Base-by-base conservation (phyloP, 495 filamentous ascomycete genomes). In the Darksidea phi region DNA sequence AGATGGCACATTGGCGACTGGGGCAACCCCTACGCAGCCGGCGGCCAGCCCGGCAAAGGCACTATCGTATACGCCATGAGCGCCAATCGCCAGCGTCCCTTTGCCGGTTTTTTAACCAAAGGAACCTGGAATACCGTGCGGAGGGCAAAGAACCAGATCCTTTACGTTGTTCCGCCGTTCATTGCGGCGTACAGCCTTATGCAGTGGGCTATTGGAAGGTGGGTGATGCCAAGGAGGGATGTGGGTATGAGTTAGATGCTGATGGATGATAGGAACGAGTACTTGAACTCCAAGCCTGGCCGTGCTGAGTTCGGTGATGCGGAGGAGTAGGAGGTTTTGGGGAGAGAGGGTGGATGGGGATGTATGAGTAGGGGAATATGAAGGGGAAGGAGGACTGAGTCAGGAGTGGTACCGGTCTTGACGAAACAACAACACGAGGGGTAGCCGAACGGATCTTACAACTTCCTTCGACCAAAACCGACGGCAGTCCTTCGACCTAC, bases 1-100 rank as follows among this genome's bases (percentile, higher is more conserved):
- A 64, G 61, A 20, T 64, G 28, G 12, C 55, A 64, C 48, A 64
- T 64, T 42, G 61, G 61, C 45, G 55, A 20, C 25, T 64, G 61
- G 61, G 61, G 61, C 37, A 59, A 64, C 43, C 61, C 61, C 20
- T 64, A 59, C 50, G 37, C 5, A 26, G 61, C 48, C 49, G 61
- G 61, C 20, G 61, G 61, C 47, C 48, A 48, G 48, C 48, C 48
- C 13, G 61, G 61, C 46, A 59, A 59, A 42, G 54, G 61, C 54
- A 55, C 45, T 0, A 21, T 49, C 26, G 37, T 49, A 2, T 64
- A 64, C 20, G n/a, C 54, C 38, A 32, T 64, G 48, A 59, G 54
- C 54, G 2, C 61, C 13, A 64, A 64, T 42, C 61, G 61, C 6
- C 55, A 54, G 48, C 23, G 36, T 10, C 61, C 61, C 6, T 53